Evolutionary conservation across 257 asterid genomes (phyloP).

Genomic region (Nicotiana knightiana): DNA sequence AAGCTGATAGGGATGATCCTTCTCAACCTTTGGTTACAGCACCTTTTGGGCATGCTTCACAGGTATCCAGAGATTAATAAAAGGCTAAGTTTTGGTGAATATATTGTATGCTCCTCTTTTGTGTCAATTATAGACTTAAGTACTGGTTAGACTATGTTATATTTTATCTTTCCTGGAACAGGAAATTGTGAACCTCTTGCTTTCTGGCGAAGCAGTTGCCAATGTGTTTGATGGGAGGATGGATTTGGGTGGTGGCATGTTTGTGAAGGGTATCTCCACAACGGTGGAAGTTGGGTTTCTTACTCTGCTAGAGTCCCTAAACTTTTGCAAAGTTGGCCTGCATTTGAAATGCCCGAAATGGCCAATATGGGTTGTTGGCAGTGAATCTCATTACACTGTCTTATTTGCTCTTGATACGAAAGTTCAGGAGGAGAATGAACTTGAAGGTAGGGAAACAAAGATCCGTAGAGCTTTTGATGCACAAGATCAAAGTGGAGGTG

Average conservation of each 20-base stretch:
- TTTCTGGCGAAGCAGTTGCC: conserved; percentile 84
- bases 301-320: conserved; percentile 84
- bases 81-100: not conserved
- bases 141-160: not conserved
- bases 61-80: conserved; percentile 43
- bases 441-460: conserved; percentile 65
- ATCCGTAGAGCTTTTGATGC: conserved; percentile 87
- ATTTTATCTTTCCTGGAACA: conserved; percentile 23
- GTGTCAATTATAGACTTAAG: not conserved
- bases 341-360: conserved; percentile 78
- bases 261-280: conserved; percentile 81
- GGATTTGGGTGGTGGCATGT: conserved; percentile 95
- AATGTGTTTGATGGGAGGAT: conserved; percentile 88
- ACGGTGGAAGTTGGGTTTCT: conserved; percentile 91
- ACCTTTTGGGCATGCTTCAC: conserved; percentile 99
- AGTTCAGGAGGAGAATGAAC: conserved; percentile 90
- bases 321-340: conserved; percentile 89
- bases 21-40: conserved; percentile 91
- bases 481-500: conserved; percentile 98
- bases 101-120: not conserved
- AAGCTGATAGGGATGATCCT: conserved; percentile 95
- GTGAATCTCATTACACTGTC: conserved; percentile 95
- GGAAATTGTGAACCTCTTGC: conserved; percentile 96
- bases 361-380: conserved; percentile 99
- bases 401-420: conserved; percentile 75